Base-by-base conservation (phyloP, 495 filamentous ascomycete species). In the Penicillium desertorum region DNA sequence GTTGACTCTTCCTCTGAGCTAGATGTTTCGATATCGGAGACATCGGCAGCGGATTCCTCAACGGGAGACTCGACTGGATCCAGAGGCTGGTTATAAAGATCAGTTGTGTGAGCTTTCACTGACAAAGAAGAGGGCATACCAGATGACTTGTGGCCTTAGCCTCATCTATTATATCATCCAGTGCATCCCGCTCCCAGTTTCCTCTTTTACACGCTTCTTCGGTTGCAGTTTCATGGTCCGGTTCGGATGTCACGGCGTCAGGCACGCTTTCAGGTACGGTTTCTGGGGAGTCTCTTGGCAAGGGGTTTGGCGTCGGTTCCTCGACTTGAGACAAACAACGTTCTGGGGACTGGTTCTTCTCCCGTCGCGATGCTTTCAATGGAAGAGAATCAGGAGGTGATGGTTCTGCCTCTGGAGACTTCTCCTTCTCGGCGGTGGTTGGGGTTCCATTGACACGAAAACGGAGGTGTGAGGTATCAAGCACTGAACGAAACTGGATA, bases 91-190 rank as follows among this genome's bases (percentile, higher is more conserved):
- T 25, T 1, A 23, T 51, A 25, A 34, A 50, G 11, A 49, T 44
- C 25, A 47, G 44, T 47, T 8, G 44, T 23, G 46, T 29, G 39
- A 22, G 8, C 16, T 52, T 2, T 9, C n/a, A 53, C 9, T 16
- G 25, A 36, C 17, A 49, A 14, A 50, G 43, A 22, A 7, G 5
- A 22, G 10, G 12, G 11, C 16, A 67, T 71, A 84, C 83, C 58
- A 88, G 62, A 55, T 87, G 66, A 45, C 81, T 76, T 3, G 78
- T 67, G 3, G 74, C 78, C 62, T 72, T 79, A 5, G 80, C 78
- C 59, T 86, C 78, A 25, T 77, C 68, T 20, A 90, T 88, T 19
- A 83, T 74, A 36, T 81, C 71, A 55, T 87, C 80, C 27, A 90
- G 67, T 1, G 74, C 77, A 59, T 85, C 82, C 20, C 74, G 59